Evolutionary conservation across 2,329 filamentous ascomycete genomes (phyloP).

Genomic region (Fusarium buxicola): DNA sequence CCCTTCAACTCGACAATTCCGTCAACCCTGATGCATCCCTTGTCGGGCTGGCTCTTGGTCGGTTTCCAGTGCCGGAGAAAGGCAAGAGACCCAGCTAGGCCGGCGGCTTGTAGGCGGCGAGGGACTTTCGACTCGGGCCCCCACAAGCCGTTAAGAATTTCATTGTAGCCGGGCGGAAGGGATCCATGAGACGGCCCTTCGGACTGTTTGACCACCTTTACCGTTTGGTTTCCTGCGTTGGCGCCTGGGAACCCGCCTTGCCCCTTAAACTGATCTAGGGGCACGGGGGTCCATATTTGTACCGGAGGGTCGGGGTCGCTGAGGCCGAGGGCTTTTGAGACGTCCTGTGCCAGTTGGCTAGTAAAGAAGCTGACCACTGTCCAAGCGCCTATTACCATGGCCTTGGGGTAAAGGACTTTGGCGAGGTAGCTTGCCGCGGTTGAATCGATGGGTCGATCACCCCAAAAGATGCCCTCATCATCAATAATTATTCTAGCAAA

Average conservation of each 20-base stretch:
- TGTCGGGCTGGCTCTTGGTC: conserved; percentile 56
- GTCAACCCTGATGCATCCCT: conserved; percentile 64
- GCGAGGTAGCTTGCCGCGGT: conserved; percentile 57
- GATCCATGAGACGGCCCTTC: conserved; percentile 42
- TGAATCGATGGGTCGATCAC: conserved; percentile 61
- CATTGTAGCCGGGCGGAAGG: conserved; percentile 41
- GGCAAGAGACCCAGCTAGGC: conserved; percentile 51
- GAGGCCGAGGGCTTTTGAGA: conserved; percentile 61
- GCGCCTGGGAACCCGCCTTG: conserved; percentile 39
- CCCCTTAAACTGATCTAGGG: conserved; percentile 47
- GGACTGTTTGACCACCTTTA: conserved; percentile 40
- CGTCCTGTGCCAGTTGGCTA: conserved; percentile 57
- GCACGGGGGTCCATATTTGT: conserved; percentile 49
- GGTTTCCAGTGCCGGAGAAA: conserved; percentile 61
- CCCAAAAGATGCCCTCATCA: conserved; percentile 61
- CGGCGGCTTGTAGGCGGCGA: conserved; percentile 48
- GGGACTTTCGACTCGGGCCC: conserved; percentile 50
- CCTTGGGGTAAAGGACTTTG: conserved; percentile 65
- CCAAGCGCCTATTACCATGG: conserved; percentile 63
- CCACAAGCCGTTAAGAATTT: conserved; percentile 44
- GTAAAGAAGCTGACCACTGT: conserved; percentile 62
- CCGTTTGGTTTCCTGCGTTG: conserved; percentile 39
- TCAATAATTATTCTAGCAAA: conserved; percentile 60
- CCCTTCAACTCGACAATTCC: conserved; percentile 67
- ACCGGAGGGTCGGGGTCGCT: conserved; percentile 42